Percentiles rank a stretch among this genome's conserved stretches.
phyloP scores from a whole-genome alignment of 2,329 filamentous ascomycete genomes.

The Apiospora sp. region DNA sequence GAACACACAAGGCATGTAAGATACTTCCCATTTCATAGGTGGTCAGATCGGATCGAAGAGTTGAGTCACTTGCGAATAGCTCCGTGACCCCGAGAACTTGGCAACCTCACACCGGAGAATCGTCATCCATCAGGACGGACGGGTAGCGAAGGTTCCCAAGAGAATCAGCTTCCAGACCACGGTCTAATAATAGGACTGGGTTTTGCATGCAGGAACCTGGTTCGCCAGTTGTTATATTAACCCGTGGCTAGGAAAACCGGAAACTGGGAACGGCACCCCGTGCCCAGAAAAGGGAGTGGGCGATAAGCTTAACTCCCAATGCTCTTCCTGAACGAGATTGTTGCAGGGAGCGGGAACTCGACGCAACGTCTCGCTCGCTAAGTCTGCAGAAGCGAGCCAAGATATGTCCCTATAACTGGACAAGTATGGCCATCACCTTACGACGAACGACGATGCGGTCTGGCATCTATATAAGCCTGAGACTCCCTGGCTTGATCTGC shows the following conservation, averaged over 20 bases:
- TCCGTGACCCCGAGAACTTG: background rate
- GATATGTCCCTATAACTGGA: background rate
- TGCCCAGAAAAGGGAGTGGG: background rate
- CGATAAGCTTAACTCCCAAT: slow-evolving; percentile 7
- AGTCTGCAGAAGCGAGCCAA: slow-evolving; percentile 8
- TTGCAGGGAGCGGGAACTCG: slow-evolving; percentile 9
- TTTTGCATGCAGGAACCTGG: background rate
- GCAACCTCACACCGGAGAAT: background rate
- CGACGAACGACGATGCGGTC: background rate
- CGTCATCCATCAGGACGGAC: background rate
- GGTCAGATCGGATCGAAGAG: background rate
- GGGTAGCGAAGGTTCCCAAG: background rate
- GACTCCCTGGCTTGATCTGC: background rate
- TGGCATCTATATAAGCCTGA: background rate
- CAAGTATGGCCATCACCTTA: background rate
- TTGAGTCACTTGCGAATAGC: background rate
- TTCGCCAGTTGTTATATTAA: background rate
- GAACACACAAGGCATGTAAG: background rate
- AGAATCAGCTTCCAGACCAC: background rate
- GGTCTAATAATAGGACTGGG: background rate
- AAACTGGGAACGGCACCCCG: slow-evolving; percentile 13
- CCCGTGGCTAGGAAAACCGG: background rate
- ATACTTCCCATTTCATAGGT: background rate
- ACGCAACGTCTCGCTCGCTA: slow-evolving; percentile 12
- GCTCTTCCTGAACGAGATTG: background rate